Conservation (phyloP, 805 yeast species). For the Wickerhamiella dianesei region DNA sequence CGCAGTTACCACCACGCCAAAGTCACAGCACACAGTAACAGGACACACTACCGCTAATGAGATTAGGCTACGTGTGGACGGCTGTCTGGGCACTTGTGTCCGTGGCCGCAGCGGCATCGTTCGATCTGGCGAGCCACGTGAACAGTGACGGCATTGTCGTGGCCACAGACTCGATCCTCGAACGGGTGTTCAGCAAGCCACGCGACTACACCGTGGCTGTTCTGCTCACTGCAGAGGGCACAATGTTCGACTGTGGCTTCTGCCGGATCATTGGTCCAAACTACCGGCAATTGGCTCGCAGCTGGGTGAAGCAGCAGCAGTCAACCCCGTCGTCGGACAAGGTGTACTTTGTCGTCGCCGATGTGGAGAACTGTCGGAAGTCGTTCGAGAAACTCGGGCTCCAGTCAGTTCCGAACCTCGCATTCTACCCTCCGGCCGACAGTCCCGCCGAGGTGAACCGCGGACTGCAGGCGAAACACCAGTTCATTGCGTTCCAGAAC, state of each 20-base stretch:
- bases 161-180: conserved; percentile 24
- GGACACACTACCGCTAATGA: not conserved
- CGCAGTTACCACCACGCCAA: no score
- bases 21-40: no score
- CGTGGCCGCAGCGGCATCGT: not conserved
- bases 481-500: conserved; percentile 19
- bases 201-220: conserved; percentile 57
- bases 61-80: not conserved
- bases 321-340: conserved; percentile 37
- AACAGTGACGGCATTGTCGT: conserved; percentile 17
- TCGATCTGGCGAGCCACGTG: not conserved
- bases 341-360: conserved; percentile 62
- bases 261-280: conserved; percentile 62
- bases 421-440: conserved; percentile 41
- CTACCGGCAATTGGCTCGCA: conserved; percentile 43
- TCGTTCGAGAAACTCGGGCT: conserved; percentile 42
- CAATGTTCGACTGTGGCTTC: conserved; percentile 60
- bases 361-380: conserved; percentile 44
- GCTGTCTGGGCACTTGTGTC: not conserved
- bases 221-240: conserved; percentile 58
- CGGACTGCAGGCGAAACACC: conserved; percentile 19
- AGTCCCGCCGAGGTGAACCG: conserved; percentile 23
- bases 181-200: conserved; percentile 36
- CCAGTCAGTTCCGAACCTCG: conserved; percentile 67
- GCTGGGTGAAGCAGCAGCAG: conserved; percentile 34